phyloP scores from a whole-genome alignment of 2,329 filamentous ascomycete species.

The Penicillium sp. region DNA sequence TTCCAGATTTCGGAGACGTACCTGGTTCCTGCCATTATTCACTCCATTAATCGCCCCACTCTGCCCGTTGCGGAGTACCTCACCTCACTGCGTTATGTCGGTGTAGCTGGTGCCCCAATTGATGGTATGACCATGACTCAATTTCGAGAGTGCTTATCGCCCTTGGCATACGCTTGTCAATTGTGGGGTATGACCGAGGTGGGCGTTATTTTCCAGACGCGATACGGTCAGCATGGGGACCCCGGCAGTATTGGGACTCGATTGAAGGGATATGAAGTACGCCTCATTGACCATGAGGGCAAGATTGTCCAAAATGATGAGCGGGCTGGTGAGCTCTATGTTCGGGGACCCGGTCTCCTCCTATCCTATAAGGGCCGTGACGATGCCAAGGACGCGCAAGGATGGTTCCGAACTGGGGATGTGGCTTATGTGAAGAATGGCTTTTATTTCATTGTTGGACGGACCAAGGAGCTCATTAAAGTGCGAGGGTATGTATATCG shows the following conservation, averaged over 20 bases:
- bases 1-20: constrained; percentile 50
- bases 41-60: constrained; percentile 33
- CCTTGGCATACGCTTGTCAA: constrained; percentile 44
- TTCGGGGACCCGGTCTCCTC: constrained; percentile 39
- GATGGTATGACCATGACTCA: constrained; percentile 41
- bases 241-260: constrained; percentile 50
- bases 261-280: constrained; percentile 42
- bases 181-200: constrained; percentile 58
- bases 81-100: constrained; percentile 44
- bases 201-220: constrained; percentile 46
- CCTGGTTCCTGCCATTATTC: constrained; percentile 48
- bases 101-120: constrained; percentile 52
- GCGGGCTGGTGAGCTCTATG: constrained; percentile 41
- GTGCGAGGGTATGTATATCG: constrained; percentile 41
- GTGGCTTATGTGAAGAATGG: constrained; percentile 37
- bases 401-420: constrained; percentile 47
- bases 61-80: constrained; percentile 32
- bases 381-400: constrained; percentile 36
- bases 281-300: constrained; percentile 37
- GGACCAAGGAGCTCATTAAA: constrained; percentile 48
- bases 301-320: constrained; percentile 28
- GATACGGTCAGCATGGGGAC: constrained; percentile 39
- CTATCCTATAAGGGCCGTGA: constrained; percentile 37
- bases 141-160: constrained; percentile 42
- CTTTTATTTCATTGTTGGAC: constrained; percentile 41